Conservation (phyloP, 139 green algal species). For the Volvox reticuliferus region DNA sequence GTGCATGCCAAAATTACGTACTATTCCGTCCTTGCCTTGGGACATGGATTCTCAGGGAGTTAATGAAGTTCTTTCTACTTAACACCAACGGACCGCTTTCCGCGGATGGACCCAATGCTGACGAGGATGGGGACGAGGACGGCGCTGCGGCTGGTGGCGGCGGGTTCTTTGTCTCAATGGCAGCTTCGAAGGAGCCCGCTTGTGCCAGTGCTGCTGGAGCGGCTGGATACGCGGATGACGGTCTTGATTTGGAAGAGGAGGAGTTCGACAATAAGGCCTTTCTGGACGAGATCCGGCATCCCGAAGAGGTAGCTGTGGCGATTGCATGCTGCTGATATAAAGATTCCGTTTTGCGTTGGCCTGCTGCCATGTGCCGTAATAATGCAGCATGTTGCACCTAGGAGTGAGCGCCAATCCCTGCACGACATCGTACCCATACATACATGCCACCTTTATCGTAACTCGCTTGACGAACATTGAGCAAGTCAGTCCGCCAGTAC, state of each 20-base stretch:
- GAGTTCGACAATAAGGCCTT: not conserved
- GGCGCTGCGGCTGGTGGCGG: not conserved
- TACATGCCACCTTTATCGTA: no score
- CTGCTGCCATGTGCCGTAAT: not conserved
- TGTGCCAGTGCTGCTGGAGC: not conserved
- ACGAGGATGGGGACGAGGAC: not conserved
- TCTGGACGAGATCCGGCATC: not conserved
- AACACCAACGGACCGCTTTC: not conserved
- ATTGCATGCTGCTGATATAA: not conserved
- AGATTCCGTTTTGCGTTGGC: not conserved
- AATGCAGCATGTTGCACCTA: not conserved
- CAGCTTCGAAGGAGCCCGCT: not conserved
- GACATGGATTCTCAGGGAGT: not conserved
- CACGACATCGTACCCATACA: no score
- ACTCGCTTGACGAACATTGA: no score
- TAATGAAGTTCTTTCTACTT: conserved; percentile 30
- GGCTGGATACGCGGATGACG: not conserved
- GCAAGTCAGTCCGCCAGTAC: no score
- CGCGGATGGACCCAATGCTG: not conserved
- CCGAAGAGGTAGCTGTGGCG: not conserved
- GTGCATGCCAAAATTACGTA: not conserved
- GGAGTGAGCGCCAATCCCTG: no score
- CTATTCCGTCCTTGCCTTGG: not conserved
- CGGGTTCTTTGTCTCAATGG: not conserved
- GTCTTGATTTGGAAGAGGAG: conserved; percentile 1